Evolutionary conservation across 1,139 yeast genomes (phyloP).

Genomic region (Nakaseomyces glabratus): DNA sequence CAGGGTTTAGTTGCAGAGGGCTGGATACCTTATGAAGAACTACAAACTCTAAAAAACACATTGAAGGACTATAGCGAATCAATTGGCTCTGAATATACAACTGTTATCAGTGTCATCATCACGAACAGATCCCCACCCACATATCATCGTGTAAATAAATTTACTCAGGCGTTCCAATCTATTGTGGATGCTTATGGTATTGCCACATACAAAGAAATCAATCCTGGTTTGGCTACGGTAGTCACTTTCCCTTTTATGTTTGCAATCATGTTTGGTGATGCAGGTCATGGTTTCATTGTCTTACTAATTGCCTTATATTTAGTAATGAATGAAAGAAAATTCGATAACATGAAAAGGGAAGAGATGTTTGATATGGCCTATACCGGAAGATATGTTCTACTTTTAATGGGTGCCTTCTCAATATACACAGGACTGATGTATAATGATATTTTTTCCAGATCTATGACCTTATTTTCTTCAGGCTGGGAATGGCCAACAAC

Average conservation of each 20-base stretch:
- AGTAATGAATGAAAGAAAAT: constrained; percentile 52
- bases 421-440: constrained; percentile 72
- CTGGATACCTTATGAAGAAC: constrained; percentile 64
- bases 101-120: constrained; percentile 55
- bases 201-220: constrained; percentile 68
- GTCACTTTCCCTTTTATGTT: constrained; percentile 81
- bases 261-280: constrained; percentile 82
- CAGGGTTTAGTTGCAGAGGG: constrained; percentile 69
- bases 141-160: constrained; percentile 65
- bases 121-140: constrained; percentile 73
- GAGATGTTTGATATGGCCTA: constrained; percentile 80
- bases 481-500: constrained; percentile 71
- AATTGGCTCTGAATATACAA: constrained; percentile 42
- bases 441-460: constrained; percentile 68
- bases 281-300: constrained; percentile 69
- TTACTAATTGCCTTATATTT: constrained; percentile 49
- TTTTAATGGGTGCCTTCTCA: constrained; percentile 69
- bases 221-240: constrained; percentile 71
- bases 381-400: constrained; percentile 62
- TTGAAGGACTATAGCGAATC: constrained; percentile 33
- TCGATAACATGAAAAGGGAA: constrained; percentile 56
- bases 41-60: constrained; percentile 27
- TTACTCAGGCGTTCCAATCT: constrained; percentile 65
- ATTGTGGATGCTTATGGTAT: constrained; percentile 77
- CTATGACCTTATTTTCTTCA: constrained; percentile 61